A percentile compares a stretch with the other conserved stretches of the same genome.
Conservation (phyloP, 2,329 filamentous ascomycete genomes). For the Xylaria arbuscula region DNA sequence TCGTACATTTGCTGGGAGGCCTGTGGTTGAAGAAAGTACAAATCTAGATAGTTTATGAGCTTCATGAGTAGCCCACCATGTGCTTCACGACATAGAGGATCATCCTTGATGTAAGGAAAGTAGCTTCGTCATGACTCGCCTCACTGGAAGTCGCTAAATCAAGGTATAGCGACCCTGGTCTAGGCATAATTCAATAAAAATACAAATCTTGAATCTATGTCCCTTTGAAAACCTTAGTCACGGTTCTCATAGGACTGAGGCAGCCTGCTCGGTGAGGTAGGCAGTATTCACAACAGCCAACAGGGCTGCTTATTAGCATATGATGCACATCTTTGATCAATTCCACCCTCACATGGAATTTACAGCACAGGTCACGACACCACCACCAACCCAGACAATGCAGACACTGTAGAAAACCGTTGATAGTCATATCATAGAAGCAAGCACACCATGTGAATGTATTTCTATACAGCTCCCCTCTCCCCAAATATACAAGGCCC, state of each 20-base stretch:
- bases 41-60: background rate
- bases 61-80: background rate
- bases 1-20: background rate
- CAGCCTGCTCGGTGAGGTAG: background rate
- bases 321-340: background rate
- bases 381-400: background rate
- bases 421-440: constrained; percentile 24
- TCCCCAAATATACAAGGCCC: constrained; percentile 44
- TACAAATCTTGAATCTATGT: background rate
- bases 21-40: background rate
- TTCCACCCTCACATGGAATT: background rate
- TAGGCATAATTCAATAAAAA: background rate
- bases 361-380: background rate
- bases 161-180: background rate
- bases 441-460: constrained; percentile 30
- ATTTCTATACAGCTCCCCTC: constrained; percentile 44
- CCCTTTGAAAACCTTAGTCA: background rate
- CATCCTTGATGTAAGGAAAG: background rate
- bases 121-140: background rate
- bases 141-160: background rate
- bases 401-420: background rate
- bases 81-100: background rate
- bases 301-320: background rate
- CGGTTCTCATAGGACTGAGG: too few species aligned
- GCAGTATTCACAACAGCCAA: background rate